phyloP scores from a whole-genome alignment of 805 yeast genomes.

The Saccharomycopsis malanga region DNA sequence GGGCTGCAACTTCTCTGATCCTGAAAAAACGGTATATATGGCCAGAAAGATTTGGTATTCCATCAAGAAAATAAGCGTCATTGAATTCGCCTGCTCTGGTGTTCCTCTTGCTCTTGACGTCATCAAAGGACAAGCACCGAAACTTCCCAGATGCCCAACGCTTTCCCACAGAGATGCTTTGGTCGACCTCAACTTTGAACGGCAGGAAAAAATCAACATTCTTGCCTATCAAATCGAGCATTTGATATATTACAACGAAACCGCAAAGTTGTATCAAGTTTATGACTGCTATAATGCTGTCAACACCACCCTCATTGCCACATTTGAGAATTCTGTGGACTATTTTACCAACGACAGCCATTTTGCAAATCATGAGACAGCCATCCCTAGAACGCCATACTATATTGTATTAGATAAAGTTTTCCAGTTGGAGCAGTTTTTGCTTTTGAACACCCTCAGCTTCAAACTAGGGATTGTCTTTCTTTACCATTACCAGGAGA shows the following conservation, averaged over 20 bases:
- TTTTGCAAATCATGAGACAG: not conserved
- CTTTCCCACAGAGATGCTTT: not conserved
- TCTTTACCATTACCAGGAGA: slow-evolving; percentile 2
- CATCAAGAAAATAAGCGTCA: not conserved
- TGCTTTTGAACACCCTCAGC: not conserved
- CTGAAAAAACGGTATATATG: not conserved
- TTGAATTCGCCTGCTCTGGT: slow-evolving; percentile 3
- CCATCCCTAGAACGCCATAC: not conserved
- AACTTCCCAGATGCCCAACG: not conserved
- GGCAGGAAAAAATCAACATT: not conserved
- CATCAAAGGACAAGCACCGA: not conserved
- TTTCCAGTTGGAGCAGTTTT: slow-evolving; percentile 1
- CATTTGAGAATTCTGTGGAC: not conserved
- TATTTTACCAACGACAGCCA: slow-evolving; percentile 1
- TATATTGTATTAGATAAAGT: not conserved
- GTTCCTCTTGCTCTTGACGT: not conserved
- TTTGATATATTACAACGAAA: not conserved
- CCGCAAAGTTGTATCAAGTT: not conserved
- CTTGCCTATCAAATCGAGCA: not conserved
- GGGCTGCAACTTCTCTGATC: slow-evolving; percentile 5
- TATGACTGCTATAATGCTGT: no score
- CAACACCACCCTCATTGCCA: not conserved
- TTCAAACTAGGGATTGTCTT: slow-evolving; percentile 3
- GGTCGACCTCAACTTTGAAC: not conserved
- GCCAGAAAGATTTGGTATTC: slow-evolving; percentile 6